A percentile compares a stretch with the other conserved stretches of the same genome.
Conservation (phyloP, 2,329 filamentous ascomycete genomes). For the Hypoxylon sp. region DNA sequence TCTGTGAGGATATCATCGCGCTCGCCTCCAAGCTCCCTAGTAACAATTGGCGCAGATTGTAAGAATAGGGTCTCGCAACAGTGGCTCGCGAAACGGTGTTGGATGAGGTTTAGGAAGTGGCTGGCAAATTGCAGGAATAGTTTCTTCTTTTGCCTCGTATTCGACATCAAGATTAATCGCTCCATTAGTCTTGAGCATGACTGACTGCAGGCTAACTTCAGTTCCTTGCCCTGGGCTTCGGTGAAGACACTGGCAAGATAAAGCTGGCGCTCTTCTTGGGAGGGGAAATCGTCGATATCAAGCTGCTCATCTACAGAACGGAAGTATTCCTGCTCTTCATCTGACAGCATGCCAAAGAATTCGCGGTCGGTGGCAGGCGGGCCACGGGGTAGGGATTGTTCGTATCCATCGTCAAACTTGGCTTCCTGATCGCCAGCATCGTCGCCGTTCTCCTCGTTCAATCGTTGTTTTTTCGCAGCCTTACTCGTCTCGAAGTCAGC, state of each 20-base stretch:
- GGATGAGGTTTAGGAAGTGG: constrained; percentile 88
- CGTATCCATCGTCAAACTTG: constrained; percentile 37
- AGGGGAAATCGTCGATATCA: constrained; percentile 86
- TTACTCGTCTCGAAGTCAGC: constrained; percentile 30
- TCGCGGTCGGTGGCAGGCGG: constrained; percentile 62
- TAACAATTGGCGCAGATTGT: constrained; percentile 80
- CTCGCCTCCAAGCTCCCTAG: constrained; percentile 70
- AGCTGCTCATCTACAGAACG: constrained; percentile 88
- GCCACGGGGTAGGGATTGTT: constrained; percentile 26
- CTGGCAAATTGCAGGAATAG: constrained; percentile 86
- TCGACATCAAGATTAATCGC: constrained; percentile 83
- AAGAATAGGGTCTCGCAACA: constrained; percentile 95
- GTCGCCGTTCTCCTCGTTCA: constrained; percentile 36
- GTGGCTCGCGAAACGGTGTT: constrained; percentile 96
- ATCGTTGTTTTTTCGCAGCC: constrained; percentile 42
- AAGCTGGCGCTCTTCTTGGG: constrained; percentile 73
- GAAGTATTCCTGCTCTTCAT: constrained; percentile 96
- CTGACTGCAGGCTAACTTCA: constrained; percentile 96
- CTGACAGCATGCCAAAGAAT: constrained; percentile 92
- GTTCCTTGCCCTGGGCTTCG: constrained; percentile 89
- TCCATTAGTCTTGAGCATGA: constrained; percentile 95
- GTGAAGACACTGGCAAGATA: constrained; percentile 85
- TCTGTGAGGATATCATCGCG: constrained; percentile 53
- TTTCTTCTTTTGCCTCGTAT: constrained; percentile 80
- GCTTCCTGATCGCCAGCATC: constrained; percentile 27